Evolutionary conservation across 306 rosid species (phyloP), one percentile per base, ranked within the genome.

Genomic region (Pyrus pyrifolia): DNA sequence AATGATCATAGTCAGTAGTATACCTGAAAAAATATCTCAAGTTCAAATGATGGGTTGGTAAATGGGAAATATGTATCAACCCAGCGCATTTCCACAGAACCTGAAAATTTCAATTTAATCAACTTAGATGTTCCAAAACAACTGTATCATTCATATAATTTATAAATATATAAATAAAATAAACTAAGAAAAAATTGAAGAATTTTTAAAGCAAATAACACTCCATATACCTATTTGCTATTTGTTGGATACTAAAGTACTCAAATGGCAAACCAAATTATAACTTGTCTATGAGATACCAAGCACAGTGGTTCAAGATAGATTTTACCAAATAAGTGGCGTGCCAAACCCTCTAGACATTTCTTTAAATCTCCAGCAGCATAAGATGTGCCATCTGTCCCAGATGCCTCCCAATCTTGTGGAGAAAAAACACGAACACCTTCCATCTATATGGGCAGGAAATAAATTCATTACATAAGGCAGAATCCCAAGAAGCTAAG

Each of bases 1-100:
- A 23, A 59, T 35, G 2, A 73, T 59, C 8, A 4, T 19, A 18
- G 74, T 67, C 73, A 76, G 51, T 46, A 70, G 73, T 69, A 57
- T 87, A 91, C 99, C 93, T 92, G 78, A 80, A 96, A 96, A 82
- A 88, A 92, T 67, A 96, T 92, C 87, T 96, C 97, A 68, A 96
- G 99, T 81, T 96, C 99, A 83, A 90, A 92, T 35, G 98, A 96
- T 33, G 99, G 99, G 81, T 88, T 79, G 63, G 99, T 96, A 83
- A 96, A 96, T 40, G 99, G 98, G 77, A 92, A 92, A 82, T 92
- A 96, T 52, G 99, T 88, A 85, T 96, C 98, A 71, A 96, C 88
- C 99, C 99, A 96, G 49, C 96, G 99, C 96, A 92, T 92, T 79
- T 96, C 97, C 78, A 96, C 98, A 63, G 86, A 84, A 82, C 99